These are phyloP conservation scores for Pseudonitzschia multistriata DNA, from an alignment of 108 stramenopile species.

Conservation along the genomic window DNA sequence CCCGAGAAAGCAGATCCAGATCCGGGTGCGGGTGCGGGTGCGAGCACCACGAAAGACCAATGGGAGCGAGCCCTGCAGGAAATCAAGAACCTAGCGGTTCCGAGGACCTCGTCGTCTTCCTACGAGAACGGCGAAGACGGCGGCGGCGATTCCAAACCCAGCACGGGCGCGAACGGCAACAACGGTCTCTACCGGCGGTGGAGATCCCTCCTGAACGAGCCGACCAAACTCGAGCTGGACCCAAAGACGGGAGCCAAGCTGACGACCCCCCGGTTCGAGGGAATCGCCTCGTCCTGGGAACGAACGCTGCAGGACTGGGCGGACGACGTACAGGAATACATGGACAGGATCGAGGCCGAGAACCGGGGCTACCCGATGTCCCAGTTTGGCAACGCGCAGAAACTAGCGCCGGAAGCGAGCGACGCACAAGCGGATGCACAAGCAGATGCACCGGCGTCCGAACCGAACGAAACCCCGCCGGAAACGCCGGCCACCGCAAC, in stretches of 20 bases:
- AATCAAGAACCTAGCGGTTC: conserved; percentile 42
- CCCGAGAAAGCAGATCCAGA: conserved; percentile 17
- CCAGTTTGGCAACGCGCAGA: conserved; percentile 37
- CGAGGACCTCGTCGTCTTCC: conserved; percentile 24
- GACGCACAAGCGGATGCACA: background rate
- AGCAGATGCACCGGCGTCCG: no score
- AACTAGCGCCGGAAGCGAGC: no score
- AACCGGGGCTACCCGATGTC: conserved; percentile 38
- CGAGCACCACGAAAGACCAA: conserved; percentile 27
- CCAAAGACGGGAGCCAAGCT: conserved; percentile 13
- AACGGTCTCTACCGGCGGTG: conserved; percentile 36
- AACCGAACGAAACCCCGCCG: background rate
- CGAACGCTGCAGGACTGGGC: conserved; percentile 72
- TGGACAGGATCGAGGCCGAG: conserved; percentile 47
- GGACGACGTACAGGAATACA: conserved; percentile 69
- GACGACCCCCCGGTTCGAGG: conserved; percentile 56
- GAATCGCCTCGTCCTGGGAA: conserved; percentile 67
- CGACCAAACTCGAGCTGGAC: conserved; percentile 23
- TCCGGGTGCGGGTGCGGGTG: no score
- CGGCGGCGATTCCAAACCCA: conserved; percentile 12
- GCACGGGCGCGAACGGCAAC: no score
- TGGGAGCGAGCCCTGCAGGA: conserved; percentile 64
- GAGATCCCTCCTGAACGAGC: conserved; percentile 54
- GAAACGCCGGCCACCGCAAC: no score
- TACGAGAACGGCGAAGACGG: no score